Base-by-base conservation (phyloP, 1,139 yeast species). In the Protomyces inouyei region DNA sequence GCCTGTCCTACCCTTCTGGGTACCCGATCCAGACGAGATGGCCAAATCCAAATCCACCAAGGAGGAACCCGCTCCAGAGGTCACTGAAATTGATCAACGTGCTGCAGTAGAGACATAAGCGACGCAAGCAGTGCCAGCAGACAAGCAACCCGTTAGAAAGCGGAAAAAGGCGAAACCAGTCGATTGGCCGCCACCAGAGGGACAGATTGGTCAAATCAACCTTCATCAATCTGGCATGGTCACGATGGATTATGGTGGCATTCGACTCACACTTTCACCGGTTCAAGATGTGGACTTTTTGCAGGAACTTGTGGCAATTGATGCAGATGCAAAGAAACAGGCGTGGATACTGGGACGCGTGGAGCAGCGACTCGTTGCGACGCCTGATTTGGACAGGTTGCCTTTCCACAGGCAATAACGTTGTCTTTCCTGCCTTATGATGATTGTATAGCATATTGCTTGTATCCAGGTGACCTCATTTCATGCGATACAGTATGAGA, bases 211-310 rank as follows among this genome's bases (percentile, higher is more conserved):
- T 3, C 80, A 81, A 36, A 72, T 91, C 52, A 83, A 92, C 67
- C 79, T 88, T 61, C 97, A 90, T 74, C 82, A 85, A 71, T 88
- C 18, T 18, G 97, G 97, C 4, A 87, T 83, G 72, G 76, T 90
- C 48, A 80, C 93, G 12, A 82, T 91, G 74, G 82, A 83, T 67
- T 78, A 91, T 64, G 97, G 96, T 9, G 82, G 85, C 65, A 82
- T 85, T 46, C 78, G 80, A 16, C 80, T 91, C 80, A 87, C 86
- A 67, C 84, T 90, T 10, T 79, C 85, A 5, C 82, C 83, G 71
- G 97, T 97, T n/a, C 84, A 87, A 1, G 82, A 85, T 12, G 77
- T 87, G 12, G 81, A 82, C n/a, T 86, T 89, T 70, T 75, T 87
- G 55, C 97, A 18, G 18, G 18, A 18, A 18, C 18, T 18, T 1